Conservation (phyloP, 192 early-diverging fungal genomes). For the Gamsiella multidivaricata region DNA sequence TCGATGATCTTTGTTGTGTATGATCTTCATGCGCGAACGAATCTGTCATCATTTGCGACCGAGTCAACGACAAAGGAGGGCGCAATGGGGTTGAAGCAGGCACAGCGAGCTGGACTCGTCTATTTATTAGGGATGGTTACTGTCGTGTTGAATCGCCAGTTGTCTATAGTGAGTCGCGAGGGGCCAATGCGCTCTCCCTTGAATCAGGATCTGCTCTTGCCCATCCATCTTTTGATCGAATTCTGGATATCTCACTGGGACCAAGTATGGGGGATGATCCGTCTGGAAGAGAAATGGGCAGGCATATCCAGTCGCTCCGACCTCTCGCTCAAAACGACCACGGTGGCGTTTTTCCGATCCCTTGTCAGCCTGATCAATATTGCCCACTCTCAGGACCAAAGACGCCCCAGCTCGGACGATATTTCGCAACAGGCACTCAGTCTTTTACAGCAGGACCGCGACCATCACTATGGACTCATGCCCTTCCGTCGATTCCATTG, state of each 20-base stretch:
- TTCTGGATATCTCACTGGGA: conserved; percentile 54
- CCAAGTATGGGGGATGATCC: conserved; percentile 52
- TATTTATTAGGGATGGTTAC: conserved; percentile 25
- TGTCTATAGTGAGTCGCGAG: neutral
- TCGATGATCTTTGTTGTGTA: conserved; percentile 58
- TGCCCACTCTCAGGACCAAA: neutral
- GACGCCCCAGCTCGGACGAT: conserved; percentile 3
- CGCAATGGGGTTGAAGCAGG: conserved; percentile 34
- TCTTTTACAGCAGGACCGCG: conserved; percentile 29
- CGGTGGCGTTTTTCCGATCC: conserved; percentile 37
- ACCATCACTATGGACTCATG: conserved; percentile 24
- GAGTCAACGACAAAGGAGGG: conserved; percentile 40
- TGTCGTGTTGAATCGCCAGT: conserved; percentile 22
- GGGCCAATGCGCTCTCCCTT: neutral
- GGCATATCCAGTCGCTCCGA: conserved; percentile 4
- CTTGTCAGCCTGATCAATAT: conserved; percentile 36
- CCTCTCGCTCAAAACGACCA: conserved; percentile 24
- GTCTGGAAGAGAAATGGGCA: conserved; percentile 47
- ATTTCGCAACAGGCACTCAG: conserved; percentile 22
- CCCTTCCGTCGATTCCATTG: conserved; percentile 43
- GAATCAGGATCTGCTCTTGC: conserved; percentile 13
- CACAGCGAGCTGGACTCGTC: conserved; percentile 33
- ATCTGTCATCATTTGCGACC: conserved; percentile 8
- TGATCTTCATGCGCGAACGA: conserved; percentile 51
- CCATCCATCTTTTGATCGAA: conserved; percentile 29